These are phyloP conservation scores for Leptodermis oblonga DNA, from an alignment of 257 asterid species.

Conservation along the genomic window DNA sequence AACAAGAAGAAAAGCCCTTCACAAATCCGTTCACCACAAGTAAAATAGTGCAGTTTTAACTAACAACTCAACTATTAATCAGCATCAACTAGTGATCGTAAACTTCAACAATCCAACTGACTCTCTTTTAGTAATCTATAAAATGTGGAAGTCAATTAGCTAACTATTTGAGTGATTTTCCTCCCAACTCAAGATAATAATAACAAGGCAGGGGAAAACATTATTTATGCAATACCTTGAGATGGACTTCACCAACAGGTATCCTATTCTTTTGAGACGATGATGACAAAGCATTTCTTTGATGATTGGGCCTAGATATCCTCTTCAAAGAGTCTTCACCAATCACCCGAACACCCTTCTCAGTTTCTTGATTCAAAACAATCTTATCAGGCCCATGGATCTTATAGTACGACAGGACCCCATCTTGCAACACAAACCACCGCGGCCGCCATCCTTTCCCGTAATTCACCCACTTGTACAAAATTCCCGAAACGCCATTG, in stretches of 20 bases:
- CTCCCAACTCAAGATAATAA: not conserved
- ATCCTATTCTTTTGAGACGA: conserved; percentile 42
- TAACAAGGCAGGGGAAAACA: not conserved
- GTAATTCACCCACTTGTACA: conserved; percentile 92
- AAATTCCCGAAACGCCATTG: conserved; percentile 70
- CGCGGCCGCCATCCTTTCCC: conserved; percentile 98
- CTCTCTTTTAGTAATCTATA: not conserved
- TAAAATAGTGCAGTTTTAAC: not conserved
- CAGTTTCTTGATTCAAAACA: conserved; percentile 49
- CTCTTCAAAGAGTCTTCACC: conserved; percentile 74
- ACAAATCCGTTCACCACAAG: not conserved
- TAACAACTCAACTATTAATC: no score
- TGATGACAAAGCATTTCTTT: conserved; percentile 25
- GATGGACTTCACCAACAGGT: conserved; percentile 93
- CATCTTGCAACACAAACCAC: conserved; percentile 96
- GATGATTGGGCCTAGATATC: conserved; percentile 36
- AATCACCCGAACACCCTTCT: conserved; percentile 73
- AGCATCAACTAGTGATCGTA: not conserved
- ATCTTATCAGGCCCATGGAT: conserved; percentile 92
- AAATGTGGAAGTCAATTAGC: not conserved
- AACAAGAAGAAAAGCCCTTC: not conserved
- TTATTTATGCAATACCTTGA: conserved; percentile 46
- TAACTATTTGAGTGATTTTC: not conserved
- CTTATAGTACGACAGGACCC: conserved; percentile 87
- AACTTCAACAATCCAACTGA: not conserved